A percentile compares a stretch with the other conserved stretches of the same genome.
Conservation (phyloP, 345 rosid genomes). For the Camelina neglecta region DNA sequence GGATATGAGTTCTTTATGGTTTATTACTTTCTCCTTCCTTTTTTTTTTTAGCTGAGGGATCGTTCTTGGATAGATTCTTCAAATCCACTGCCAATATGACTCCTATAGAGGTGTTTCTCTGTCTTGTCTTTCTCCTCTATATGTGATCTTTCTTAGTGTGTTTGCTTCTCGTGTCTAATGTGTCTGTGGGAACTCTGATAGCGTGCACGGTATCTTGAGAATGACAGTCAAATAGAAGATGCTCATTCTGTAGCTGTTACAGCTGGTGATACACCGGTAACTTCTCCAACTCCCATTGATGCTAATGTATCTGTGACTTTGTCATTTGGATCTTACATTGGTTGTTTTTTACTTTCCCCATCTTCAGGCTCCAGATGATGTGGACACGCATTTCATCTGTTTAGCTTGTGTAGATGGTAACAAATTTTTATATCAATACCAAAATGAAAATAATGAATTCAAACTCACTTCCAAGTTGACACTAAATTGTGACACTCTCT, state of each 20-base stretch:
- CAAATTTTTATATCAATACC: neutral
- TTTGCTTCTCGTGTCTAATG: slow-evolving; percentile 6
- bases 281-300: neutral
- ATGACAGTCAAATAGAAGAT: slow-evolving; percentile 78
- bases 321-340: slow-evolving; percentile 15
- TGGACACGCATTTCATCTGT: slow-evolving; percentile 83
- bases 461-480: neutral
- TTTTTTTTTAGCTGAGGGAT: slow-evolving; percentile 60
- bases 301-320: neutral
- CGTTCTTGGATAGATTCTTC: slow-evolving; percentile 81
- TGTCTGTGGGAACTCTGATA: slow-evolving; percentile 26
- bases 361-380: slow-evolving; percentile 73
- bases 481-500: neutral
- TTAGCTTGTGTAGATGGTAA: slow-evolving; percentile 83
- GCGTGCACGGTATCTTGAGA: slow-evolving; percentile 85
- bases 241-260: slow-evolving; percentile 87
- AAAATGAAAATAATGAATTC: neutral
- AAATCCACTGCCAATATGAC: slow-evolving; percentile 76
- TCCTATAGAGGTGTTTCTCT: slow-evolving; percentile 72
- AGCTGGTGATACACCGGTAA: slow-evolving; percentile 84
- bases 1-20: neutral
- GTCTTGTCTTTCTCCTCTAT: slow-evolving; percentile 1
- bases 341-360: neutral
- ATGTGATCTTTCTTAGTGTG: slow-evolving; percentile 9
- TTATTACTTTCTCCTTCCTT: slow-evolving; percentile 25